These are phyloP conservation scores for Irpex sp. DNA, from an alignment of 1,284 basidiomycete species.

Conservation along the genomic window DNA sequence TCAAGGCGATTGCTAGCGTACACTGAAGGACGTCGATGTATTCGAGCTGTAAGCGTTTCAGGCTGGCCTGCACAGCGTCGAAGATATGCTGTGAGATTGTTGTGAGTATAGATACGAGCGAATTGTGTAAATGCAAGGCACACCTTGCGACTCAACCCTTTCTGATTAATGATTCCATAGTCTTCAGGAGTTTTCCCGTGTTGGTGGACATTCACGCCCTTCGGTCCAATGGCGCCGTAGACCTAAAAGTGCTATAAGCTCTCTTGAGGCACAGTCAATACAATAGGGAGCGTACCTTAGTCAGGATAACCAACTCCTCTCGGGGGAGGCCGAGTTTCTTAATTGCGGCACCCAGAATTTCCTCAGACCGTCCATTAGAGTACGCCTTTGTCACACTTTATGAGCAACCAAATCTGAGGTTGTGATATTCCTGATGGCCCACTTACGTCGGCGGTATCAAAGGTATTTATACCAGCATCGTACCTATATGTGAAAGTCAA, in stretches of 20 bases:
- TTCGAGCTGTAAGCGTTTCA: slow-evolving; percentile 30
- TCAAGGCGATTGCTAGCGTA: slow-evolving; percentile 4
- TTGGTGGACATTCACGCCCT: slow-evolving; percentile 33
- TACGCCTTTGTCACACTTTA: slow-evolving; percentile 13
- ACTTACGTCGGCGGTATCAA: slow-evolving; percentile 45
- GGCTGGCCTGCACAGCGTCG: slow-evolving; percentile 37
- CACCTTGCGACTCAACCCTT: slow-evolving; percentile 33
- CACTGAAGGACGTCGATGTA: slow-evolving; percentile 27
- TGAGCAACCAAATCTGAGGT: no score
- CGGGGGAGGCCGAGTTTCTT: slow-evolving; percentile 51
- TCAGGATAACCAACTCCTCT: slow-evolving; percentile 53
- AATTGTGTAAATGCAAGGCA: no score
- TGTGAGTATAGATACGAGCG: no score
- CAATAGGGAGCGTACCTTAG: slow-evolving; percentile 33
- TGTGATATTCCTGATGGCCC: no score
- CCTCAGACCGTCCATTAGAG: slow-evolving; percentile 47
- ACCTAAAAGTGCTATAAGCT: no score
- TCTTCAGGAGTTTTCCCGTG: slow-evolving; percentile 18
- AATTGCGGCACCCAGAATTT: slow-evolving; percentile 57
- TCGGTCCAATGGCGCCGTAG: slow-evolving; percentile 21
- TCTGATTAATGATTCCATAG: slow-evolving; percentile 33
- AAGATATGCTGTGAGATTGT: slow-evolving; percentile 33
- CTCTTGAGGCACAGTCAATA: no score
- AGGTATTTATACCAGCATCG: slow-evolving; percentile 43
- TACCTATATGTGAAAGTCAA: slow-evolving; percentile 1